Percentiles rank a stretch among this genome's conserved stretches.
phyloP scores from a whole-genome alignment of 495 filamentous ascomycete genomes.

The Evansstolkia leycettana region DNA sequence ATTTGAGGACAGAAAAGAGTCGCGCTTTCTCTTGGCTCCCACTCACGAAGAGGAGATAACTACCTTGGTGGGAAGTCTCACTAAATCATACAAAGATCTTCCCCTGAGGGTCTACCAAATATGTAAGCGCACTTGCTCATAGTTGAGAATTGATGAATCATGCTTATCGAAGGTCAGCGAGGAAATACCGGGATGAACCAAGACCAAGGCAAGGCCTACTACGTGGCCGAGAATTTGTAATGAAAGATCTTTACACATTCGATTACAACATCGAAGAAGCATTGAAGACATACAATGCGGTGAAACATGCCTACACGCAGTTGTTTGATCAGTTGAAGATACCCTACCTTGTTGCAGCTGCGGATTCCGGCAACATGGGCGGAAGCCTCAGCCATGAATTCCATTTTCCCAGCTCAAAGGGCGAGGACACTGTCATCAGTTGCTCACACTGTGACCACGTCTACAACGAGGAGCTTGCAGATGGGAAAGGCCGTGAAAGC shows the following conservation, averaged over 20 bases:
- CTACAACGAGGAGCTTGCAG: conserved; percentile 76
- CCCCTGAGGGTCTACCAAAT: conserved; percentile 88
- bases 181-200: conserved; percentile 90
- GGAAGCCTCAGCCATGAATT: conserved; percentile 90
- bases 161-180: conserved; percentile 36
- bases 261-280: conserved; percentile 56
- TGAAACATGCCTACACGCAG: conserved; percentile 53
- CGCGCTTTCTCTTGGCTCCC: conserved; percentile 67
- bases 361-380: conserved; percentile 92
- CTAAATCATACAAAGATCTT: conserved; percentile 78
- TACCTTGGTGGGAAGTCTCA: conserved; percentile 52
- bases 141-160: not conserved
- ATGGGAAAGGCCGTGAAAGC: conserved; percentile 19
- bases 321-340: conserved; percentile 78
- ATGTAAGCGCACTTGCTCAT: conserved; percentile 32
- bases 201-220: conserved; percentile 81
- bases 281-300: conserved; percentile 61
- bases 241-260: conserved; percentile 99
- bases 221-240: conserved; percentile 84
- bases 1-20: conserved; percentile 66
- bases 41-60: conserved; percentile 98
- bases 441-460: conserved; percentile 64
- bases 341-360: conserved; percentile 73
- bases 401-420: conserved; percentile 66
- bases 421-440: conserved; percentile 74